Evolutionary conservation across 2,329 filamentous ascomycete species (phyloP), one percentile per base, ranked within the genome.

Genomic region (Macrophomina pseudophaseolina): DNA sequence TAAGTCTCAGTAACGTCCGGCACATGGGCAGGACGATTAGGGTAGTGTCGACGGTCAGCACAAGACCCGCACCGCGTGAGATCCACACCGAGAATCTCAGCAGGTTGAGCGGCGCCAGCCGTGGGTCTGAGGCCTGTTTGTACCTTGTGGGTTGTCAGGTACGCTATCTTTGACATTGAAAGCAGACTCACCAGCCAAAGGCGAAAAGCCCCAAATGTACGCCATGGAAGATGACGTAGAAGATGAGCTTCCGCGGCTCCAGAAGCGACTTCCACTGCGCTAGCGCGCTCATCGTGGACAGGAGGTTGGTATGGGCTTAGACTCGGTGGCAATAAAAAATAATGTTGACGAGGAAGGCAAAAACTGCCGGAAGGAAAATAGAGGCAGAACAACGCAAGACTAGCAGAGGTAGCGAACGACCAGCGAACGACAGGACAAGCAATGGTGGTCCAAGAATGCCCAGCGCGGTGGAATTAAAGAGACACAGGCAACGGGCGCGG

Each of bases 1-100:
- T 79, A 76, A 88, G 90, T 77, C 92, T 88, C 75, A 99, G 86
- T 38, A 98, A 82, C 68, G 94, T 98, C 71, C 95, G 87, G 83
- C 94, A 98, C 84, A 99, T 97, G 5, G 95, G 95, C 68, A 99
- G 84, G 32, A 98, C 81, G 73, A 99, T 97, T 70, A 98, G 84
- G 75, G 92, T 90, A 65, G 88, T 89, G 81, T 99, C 94, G 65
- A 97, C 86, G 1, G 90, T 90, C 67, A 99, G 84, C 5, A 91
- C 90, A 44, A 99, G 82, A 73, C 93, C 95, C 63, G 95, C 94
- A 76, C 94, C 95, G 84, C 95, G 89, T 30, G 95, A 98, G 68
- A 97, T 87, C 94, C 94, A 99, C 65, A 99, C 94, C 3, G 94
- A 98, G 80, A 86, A 98, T 65, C 85, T 84, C 59, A 99, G 87